Evolutionary conservation across 306 rosid genomes (phyloP).

Genomic region (Pueraria montana): DNA sequence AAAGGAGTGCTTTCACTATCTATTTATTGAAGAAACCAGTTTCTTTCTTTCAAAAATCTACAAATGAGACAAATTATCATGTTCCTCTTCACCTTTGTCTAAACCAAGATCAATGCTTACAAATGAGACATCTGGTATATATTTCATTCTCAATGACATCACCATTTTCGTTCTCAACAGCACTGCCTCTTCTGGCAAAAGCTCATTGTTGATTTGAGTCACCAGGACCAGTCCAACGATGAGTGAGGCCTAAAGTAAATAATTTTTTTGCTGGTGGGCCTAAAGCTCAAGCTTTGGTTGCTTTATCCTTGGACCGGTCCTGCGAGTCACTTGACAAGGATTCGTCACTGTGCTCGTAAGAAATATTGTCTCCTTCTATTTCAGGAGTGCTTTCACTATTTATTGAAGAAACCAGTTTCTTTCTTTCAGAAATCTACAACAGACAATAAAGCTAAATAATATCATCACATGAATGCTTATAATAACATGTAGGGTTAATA

Average conservation of each 20-base stretch:
- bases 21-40: no score
- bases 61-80: conserved; percentile 45
- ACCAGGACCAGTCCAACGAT: no score
- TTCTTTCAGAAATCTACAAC: conserved; percentile 87
- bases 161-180: conserved; percentile 53
- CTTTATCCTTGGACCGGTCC: no score
- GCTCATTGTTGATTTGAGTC: conserved; percentile 43
- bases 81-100: conserved; percentile 50
- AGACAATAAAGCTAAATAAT: conserved; percentile 35
- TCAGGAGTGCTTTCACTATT: conserved; percentile 51
- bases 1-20: no score
- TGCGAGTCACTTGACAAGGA: conserved; percentile 42
- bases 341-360: conserved; percentile 53
- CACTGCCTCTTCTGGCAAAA: conserved; percentile 38
- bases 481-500: conserved; percentile 1
- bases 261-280: no score
- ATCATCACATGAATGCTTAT: conserved; percentile 21
- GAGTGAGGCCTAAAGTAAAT: no score
- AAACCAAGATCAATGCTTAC: conserved; percentile 43
- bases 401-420: conserved; percentile 72
- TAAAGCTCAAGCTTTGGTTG: no score
- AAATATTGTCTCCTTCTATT: conserved; percentile 53
- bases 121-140: conserved; percentile 47
- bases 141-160: conserved; percentile 54
- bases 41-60: no score